A percentile compares a stretch with the other conserved stretches of the same genome.
phyloP scores from a whole-genome alignment of 2,329 filamentous ascomycete genomes.

The Phialocephala sp. region DNA sequence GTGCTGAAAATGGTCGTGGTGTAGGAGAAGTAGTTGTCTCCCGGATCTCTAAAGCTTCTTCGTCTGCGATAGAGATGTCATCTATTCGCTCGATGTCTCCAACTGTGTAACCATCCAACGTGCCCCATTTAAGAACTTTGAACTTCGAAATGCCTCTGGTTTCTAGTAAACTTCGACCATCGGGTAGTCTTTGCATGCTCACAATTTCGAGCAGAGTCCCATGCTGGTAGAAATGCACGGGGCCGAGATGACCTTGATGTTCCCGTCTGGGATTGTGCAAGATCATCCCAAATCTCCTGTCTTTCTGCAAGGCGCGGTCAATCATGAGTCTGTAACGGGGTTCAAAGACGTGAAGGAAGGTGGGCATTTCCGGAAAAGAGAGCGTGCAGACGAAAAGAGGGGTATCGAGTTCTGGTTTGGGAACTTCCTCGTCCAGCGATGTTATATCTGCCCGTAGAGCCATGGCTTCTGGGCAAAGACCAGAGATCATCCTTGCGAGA shows the following conservation, averaged over 20 bases:
- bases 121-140: conserved; percentile 66
- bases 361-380: conserved; percentile 81
- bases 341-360: conserved; percentile 90
- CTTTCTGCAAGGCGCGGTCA: conserved; percentile 71
- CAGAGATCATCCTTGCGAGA: conserved; percentile 66
- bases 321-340: conserved; percentile 93
- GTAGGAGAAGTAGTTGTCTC: conserved; percentile 55
- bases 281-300: conserved; percentile 85
- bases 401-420: conserved; percentile 62
- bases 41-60: conserved; percentile 75
- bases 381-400: conserved; percentile 84
- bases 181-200: conserved; percentile 73
- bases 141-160: conserved; percentile 80
- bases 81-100: conserved; percentile 79
- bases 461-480: conserved; percentile 73
- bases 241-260: conserved; percentile 58
- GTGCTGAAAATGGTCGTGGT: conserved; percentile 25
- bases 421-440: conserved; percentile 61
- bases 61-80: conserved; percentile 81
- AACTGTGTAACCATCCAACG: conserved; percentile 78
- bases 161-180: conserved; percentile 83
- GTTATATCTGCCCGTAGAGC: conserved; percentile 58
- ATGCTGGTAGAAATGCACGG: conserved; percentile 69
- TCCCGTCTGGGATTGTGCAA: conserved; percentile 64
- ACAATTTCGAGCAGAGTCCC: conserved; percentile 81